phyloP scores from a whole-genome alignment of 139 green algal species.

The Trebouxia sp. region DNA sequence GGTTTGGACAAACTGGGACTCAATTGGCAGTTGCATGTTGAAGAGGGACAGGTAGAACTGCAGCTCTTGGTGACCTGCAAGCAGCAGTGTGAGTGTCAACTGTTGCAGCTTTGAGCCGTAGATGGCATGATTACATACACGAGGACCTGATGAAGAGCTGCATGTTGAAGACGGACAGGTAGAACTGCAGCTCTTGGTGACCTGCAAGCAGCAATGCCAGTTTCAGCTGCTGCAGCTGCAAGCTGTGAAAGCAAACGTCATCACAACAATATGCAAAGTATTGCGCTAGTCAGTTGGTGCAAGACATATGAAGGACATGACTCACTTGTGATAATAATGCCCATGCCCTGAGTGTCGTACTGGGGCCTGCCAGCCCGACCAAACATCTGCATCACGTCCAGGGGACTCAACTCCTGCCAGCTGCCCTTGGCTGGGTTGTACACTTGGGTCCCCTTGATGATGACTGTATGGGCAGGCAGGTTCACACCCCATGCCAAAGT shows the following conservation, averaged over 20 bases:
- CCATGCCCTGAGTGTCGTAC: slow-evolving; percentile 95
- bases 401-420: slow-evolving; percentile 91
- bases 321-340: slow-evolving; percentile 93
- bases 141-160: slow-evolving; percentile 98
- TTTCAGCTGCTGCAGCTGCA: background rate
- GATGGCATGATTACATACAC: no score
- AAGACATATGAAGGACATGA: background rate
- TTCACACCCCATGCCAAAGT: slow-evolving; percentile 99
- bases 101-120: no score
- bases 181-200: slow-evolving; percentile 96
- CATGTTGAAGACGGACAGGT: slow-evolving; percentile 97
- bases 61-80: slow-evolving; percentile 81
- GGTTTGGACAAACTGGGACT: slow-evolving; percentile 88
- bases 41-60: slow-evolving; percentile 99
- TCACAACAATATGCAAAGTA: background rate
- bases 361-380: slow-evolving; percentile 93
- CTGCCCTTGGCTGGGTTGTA: slow-evolving; percentile 93
- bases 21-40: slow-evolving; percentile 98
- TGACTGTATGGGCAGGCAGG: slow-evolving; percentile 97
- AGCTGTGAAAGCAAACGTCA: background rate
- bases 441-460: slow-evolving; percentile 99
- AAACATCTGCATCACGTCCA: slow-evolving; percentile 99
- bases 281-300: background rate
- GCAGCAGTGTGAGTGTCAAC: background rate
- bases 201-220: slow-evolving; percentile 6